Evolutionary conservation across 192 early-diverging fungal genomes (phyloP).

Genomic region (Linderina pennispora): DNA sequence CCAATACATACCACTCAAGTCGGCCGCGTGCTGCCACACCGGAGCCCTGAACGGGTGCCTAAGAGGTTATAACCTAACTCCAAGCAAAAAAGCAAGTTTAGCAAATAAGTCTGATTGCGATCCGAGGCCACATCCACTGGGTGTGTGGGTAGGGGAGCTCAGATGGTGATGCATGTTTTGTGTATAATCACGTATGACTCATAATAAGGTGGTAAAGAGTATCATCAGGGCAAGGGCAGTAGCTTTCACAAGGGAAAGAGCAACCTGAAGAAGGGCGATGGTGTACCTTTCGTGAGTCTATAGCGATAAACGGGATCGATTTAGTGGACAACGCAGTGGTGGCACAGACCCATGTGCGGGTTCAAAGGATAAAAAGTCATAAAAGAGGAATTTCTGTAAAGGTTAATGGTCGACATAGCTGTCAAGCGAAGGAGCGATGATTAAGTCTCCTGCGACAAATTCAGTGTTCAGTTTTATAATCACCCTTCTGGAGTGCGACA

Average conservation of each 20-base stretch:
- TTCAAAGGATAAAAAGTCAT: conserved; percentile 37
- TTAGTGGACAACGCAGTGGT: no score
- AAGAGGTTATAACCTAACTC: no score
- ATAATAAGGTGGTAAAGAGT: conserved; percentile 12
- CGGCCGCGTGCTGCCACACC: no score
- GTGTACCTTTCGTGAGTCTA: neutral
- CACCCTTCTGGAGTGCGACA: no score
- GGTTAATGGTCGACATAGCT: conserved; percentile 32
- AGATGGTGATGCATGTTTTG: conserved; percentile 48
- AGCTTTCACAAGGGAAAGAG: no score
- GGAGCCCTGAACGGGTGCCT: no score
- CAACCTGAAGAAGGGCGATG: neutral
- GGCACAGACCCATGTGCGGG: no score
- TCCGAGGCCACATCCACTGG: no score
- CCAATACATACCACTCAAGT: no score
- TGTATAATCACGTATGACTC: conserved; percentile 25
- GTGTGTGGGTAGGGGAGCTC: conserved; percentile 17
- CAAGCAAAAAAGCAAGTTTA: no score
- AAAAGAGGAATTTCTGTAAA: conserved; percentile 47
- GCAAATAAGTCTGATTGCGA: no score
- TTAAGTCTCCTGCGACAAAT: conserved; percentile 46
- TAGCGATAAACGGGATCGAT: neutral
- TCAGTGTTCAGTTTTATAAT: conserved; percentile 34
- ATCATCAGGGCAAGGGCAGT: conserved; percentile 35
- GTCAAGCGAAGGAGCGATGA: conserved; percentile 48